Evolutionary conservation across 139 green algal species (phyloP), one percentile per base, ranked within the genome.

Genomic region (Tetraselmis chui): DNA sequence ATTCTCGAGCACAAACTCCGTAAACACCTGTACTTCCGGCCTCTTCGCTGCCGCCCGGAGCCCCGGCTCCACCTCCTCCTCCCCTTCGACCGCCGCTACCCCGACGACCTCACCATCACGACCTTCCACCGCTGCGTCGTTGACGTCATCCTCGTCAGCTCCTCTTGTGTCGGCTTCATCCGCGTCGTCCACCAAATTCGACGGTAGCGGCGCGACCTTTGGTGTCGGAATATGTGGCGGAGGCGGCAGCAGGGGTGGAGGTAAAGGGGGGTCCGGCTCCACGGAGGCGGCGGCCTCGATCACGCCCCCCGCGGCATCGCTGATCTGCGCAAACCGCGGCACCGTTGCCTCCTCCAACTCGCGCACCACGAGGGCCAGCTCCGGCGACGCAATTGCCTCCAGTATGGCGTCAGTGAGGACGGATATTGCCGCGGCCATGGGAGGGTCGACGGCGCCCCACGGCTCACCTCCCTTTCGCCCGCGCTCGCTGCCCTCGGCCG

Each of bases 1-100:
- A n/a, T 75, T 89, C 1, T 88, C 83, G 26, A 90, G 30, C 28
- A 90, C 87, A 81, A 84, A 87, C 23, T 90, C 83, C 18, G 78
- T 83, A 86, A 90, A 87, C 0, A 31, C 81, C 45, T 82, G 82
- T n/a, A 89, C 80, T 23, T 89, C 79, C 32, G 79, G 75, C 11
- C 45, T 5, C 27, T 59, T 27, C 2, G 77, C 29, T 18, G 29
- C 27, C n/a, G 2, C 28, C 2, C 22, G 28, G 22, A 18, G 11
- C 45, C 45, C 45, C 45, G 5, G 11, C 45, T 67, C 45, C 45
- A 25, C 45, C 45, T 67, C 45, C 45, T 67, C 45, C 45, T 67
- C 45, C 45, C 18, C 45, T 67, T 67, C 45, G 31, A 23, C 2
- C 29, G 77, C 77, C 26, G 29, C 77, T n/a, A n/a, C n/a, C n/a